Conservation (phyloP, 2,329 filamentous ascomycete species). For the Aspergillus sp. region DNA sequence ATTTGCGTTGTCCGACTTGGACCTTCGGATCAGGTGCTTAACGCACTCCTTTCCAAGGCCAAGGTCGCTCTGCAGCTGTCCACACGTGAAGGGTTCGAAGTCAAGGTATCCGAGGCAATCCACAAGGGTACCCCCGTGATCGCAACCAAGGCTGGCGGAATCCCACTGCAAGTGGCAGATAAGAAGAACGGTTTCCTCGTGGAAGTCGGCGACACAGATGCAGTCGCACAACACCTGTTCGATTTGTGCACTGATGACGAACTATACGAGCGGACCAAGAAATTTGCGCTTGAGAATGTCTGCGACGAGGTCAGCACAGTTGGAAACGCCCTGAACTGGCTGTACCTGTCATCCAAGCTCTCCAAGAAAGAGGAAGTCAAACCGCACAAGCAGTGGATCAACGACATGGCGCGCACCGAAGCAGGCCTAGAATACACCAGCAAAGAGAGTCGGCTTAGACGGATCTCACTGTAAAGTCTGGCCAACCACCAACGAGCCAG, state of each 20-base stretch:
- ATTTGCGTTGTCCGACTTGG: slow-evolving; percentile 76
- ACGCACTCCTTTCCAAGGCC: slow-evolving; percentile 71
- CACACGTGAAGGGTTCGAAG: slow-evolving; percentile 80
- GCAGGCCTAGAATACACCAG: slow-evolving; percentile 61
- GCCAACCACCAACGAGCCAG: neutral
- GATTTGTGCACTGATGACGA: slow-evolving; percentile 66
- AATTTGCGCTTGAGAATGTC: slow-evolving; percentile 65
- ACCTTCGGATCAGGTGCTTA: slow-evolving; percentile 77
- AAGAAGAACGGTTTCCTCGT: slow-evolving; percentile 74
- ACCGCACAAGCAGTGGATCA: slow-evolving; percentile 68
- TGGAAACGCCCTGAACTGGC: slow-evolving; percentile 74
- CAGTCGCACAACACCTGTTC: slow-evolving; percentile 68
- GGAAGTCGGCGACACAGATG: slow-evolving; percentile 67
- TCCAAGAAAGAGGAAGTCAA: slow-evolving; percentile 58
- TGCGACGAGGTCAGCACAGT: slow-evolving; percentile 82
- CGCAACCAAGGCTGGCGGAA: slow-evolving; percentile 73
- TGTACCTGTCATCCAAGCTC: slow-evolving; percentile 72
- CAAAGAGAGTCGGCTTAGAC: slow-evolving; percentile 61
- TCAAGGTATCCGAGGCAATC: slow-evolving; percentile 81
- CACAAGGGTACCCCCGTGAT: slow-evolving; percentile 80
- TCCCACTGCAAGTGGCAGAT: slow-evolving; percentile 75
- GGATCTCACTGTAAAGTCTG: slow-evolving; percentile 13
- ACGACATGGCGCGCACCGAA: slow-evolving; percentile 70
- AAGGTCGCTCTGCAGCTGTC: slow-evolving; percentile 77
- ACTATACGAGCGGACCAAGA: slow-evolving; percentile 67